Conservation (phyloP, 805 yeast species). For the Candida namnaoensis region DNA sequence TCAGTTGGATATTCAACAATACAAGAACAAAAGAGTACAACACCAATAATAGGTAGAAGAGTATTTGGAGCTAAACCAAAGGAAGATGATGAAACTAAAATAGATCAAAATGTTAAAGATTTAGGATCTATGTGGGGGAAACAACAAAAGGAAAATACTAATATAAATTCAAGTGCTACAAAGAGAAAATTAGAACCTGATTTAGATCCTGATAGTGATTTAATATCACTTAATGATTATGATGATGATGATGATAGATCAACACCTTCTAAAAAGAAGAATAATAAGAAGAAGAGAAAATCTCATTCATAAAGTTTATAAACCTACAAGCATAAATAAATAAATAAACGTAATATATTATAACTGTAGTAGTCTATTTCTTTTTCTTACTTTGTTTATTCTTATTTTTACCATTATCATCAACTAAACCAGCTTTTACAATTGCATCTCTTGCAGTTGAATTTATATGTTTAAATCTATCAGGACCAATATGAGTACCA, state of each 20-base stretch:
- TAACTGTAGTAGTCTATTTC: neutral
- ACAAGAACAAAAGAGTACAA: conserved; percentile 14
- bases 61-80: conserved; percentile 16
- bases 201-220: too few species aligned
- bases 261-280: too few species aligned
- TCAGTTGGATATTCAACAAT: conserved; percentile 34
- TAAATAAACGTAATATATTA: neutral
- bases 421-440: conserved; percentile 46
- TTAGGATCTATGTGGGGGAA: too few species aligned
- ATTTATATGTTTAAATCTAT: conserved; percentile 88
- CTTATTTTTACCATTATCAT: conserved; percentile 13
- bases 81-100: conserved; percentile 13
- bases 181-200: conserved; percentile 9
- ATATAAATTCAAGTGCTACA: conserved; percentile 5
- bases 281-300: conserved; percentile 8
- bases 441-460: conserved; percentile 83
- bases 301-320: conserved; percentile 4
- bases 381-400: conserved; percentile 20
- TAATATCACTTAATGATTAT: too few species aligned
- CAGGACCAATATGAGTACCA: conserved; percentile 88
- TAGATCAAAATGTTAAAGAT: conserved; percentile 3
- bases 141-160: neutral
- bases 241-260: too few species aligned
- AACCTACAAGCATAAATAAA: neutral
- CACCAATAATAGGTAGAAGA: conserved; percentile 18